phyloP scores from a whole-genome alignment of 2,329 filamentous ascomycete genomes.

The Nothomitra cinnamomea region DNA sequence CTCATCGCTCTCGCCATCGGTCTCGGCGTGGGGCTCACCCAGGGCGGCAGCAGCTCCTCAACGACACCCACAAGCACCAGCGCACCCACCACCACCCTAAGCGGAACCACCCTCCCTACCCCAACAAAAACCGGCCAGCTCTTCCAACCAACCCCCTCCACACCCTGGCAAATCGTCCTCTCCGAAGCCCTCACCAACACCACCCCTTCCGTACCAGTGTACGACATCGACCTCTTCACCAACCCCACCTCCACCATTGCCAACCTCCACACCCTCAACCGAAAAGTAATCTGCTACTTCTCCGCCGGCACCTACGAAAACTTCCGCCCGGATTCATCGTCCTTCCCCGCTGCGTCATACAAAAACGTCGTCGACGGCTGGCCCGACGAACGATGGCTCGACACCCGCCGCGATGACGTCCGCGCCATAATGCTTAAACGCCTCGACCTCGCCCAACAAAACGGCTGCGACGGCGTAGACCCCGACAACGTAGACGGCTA shows the following conservation, averaged over 20 bases:
- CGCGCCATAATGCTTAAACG: constrained; percentile 45
- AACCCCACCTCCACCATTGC: constrained; percentile 30
- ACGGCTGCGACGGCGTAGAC: constrained; percentile 53
- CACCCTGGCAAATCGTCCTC: constrained; percentile 47
- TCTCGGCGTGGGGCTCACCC: constrained; percentile 36
- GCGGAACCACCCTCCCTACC: constrained; percentile 13
- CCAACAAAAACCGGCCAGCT: constrained; percentile 14
- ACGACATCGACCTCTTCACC: constrained; percentile 44
- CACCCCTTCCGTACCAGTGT: constrained; percentile 30
- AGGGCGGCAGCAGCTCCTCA: constrained; percentile 10
- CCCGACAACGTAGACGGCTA: constrained; percentile 56
- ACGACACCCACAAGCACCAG: constrained; percentile 7
- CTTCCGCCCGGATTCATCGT: constrained; percentile 37
- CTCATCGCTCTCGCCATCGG: constrained; percentile 35
- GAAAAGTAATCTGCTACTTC: constrained; percentile 60
- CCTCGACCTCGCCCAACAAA: constrained; percentile 39
- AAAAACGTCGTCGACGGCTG: constrained; percentile 45
- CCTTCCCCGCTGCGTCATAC: constrained; percentile 38
- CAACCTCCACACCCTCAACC: constrained; percentile 31
- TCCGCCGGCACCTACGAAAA: constrained; percentile 52
- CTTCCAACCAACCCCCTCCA: constrained; percentile 37
- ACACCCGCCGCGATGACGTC: constrained; percentile 39
- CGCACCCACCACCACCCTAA: constrained; percentile 13
- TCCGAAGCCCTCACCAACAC: constrained; percentile 22
- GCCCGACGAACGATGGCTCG: constrained; percentile 50